phyloP scores from a whole-genome alignment of 768 basidiomycete genomes.

The Mycena sanguinolenta region DNA sequence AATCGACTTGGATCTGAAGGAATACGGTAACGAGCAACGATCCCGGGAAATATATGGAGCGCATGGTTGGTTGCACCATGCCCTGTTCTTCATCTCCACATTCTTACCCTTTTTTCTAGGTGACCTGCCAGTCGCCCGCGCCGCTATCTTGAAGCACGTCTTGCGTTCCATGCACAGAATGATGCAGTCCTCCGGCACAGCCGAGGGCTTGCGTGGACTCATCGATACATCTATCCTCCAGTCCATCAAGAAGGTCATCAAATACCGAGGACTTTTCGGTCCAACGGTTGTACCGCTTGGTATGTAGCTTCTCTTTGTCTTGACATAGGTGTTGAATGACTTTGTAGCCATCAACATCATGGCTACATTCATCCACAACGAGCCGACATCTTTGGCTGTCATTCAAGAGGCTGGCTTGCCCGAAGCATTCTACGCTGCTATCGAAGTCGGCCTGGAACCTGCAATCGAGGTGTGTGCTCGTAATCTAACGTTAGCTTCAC shows the following conservation, averaged over 20 bases:
- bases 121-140: constrained; percentile 79
- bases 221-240: constrained; percentile 91
- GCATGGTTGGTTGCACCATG: constrained; percentile 59
- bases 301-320: constrained; percentile 49
- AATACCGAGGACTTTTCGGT: constrained; percentile 86
- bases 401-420: constrained; percentile 95
- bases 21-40: constrained; percentile 60
- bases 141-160: constrained; percentile 89
- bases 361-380: constrained; percentile 98
- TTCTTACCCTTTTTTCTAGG: constrained; percentile 54
- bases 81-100: not conserved
- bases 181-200: constrained; percentile 96
- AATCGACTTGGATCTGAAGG: constrained; percentile 73
- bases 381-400: constrained; percentile 92
- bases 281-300: constrained; percentile 88
- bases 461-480: constrained; percentile 79
- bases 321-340: constrained; percentile 22
- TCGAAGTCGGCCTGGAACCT: constrained; percentile 88
- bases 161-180: constrained; percentile 95
- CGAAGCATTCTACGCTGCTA: constrained; percentile 87
- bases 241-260: constrained; percentile 90
- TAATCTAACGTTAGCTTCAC: not conserved
- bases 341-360: constrained; percentile 89
- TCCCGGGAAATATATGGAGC: constrained; percentile 62
- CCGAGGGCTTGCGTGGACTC: constrained; percentile 93